phyloP scores from a whole-genome alignment of 805 yeast genomes.

The Zygosaccharomyces kombuchaensis region DNA sequence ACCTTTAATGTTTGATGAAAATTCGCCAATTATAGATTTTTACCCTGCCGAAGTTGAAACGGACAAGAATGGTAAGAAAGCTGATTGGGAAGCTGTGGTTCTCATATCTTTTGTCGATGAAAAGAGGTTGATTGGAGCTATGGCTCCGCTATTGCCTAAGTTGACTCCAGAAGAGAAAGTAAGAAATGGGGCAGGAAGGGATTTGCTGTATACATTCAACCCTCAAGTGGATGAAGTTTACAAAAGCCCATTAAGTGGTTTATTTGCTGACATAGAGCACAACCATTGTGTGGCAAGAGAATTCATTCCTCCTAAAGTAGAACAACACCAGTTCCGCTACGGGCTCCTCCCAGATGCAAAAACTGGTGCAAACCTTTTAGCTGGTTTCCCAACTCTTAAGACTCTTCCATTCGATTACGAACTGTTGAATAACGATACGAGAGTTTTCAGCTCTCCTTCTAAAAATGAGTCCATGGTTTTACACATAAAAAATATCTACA shows the following conservation, averaged over 20 bases:
- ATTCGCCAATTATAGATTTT: slow-evolving; percentile 83
- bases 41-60: slow-evolving; percentile 85
- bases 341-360: slow-evolving; percentile 66
- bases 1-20: slow-evolving; percentile 76
- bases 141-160: slow-evolving; percentile 58
- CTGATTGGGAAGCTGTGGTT: slow-evolving; percentile 97
- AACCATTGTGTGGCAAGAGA: slow-evolving; percentile 69
- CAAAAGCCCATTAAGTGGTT: slow-evolving; percentile 71
- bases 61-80: slow-evolving; percentile 92
- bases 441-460: slow-evolving; percentile 81
- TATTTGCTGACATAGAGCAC: slow-evolving; percentile 71
- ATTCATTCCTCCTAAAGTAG: slow-evolving; percentile 49
- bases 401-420: slow-evolving; percentile 58
- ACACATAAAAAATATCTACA: slow-evolving; percentile 50
- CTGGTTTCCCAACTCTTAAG: slow-evolving; percentile 85
- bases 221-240: slow-evolving; percentile 68
- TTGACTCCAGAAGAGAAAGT: slow-evolving; percentile 64
- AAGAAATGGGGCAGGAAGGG: slow-evolving; percentile 73
- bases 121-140: slow-evolving; percentile 62
- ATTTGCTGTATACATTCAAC: slow-evolving; percentile 64
- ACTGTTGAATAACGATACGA: slow-evolving; percentile 57
- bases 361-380: slow-evolving; percentile 64
- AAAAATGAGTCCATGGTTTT: slow-evolving; percentile 77
- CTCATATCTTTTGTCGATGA: slow-evolving; percentile 89
- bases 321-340: slow-evolving; percentile 37